These are phyloP conservation scores for Berberis vulgaris DNA, from an alignment of 164 flowering plant genomes.

Conservation along the genomic window DNA sequence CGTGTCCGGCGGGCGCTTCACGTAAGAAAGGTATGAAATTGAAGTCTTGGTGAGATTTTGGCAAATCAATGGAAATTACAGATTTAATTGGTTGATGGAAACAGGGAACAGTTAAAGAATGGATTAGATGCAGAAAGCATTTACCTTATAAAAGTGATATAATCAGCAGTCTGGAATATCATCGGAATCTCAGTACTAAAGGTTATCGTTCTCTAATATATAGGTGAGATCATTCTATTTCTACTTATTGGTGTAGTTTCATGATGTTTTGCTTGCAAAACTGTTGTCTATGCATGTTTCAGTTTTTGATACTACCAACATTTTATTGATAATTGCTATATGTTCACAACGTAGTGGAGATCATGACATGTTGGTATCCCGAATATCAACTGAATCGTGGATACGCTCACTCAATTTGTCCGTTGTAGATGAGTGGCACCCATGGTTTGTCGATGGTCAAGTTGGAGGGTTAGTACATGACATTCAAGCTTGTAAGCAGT, in stretches of 20 bases:
- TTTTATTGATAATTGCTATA: background rate
- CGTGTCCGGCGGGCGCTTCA: too few species aligned
- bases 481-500: too few species aligned
- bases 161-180: background rate
- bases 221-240: background rate
- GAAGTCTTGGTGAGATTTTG: too few species aligned
- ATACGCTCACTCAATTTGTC: background rate
- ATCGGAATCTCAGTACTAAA: background rate
- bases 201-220: background rate
- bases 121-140: background rate
- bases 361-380: background rate
- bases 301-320: background rate
- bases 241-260: too few species aligned
- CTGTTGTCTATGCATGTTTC: background rate
- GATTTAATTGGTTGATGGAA: background rate
- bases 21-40: too few species aligned
- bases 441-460: background rate
- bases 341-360: background rate
- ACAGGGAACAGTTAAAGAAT: background rate
- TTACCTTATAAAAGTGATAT: background rate
- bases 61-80: too few species aligned
- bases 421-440: slow-evolving; percentile 1
- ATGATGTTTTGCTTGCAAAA: background rate
- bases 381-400: background rate
- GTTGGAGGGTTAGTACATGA: too few species aligned